Evolutionary conservation across 805 yeast species (phyloP), one percentile per base, ranked within the genome.

Genomic region (Candida dendrica): DNA sequence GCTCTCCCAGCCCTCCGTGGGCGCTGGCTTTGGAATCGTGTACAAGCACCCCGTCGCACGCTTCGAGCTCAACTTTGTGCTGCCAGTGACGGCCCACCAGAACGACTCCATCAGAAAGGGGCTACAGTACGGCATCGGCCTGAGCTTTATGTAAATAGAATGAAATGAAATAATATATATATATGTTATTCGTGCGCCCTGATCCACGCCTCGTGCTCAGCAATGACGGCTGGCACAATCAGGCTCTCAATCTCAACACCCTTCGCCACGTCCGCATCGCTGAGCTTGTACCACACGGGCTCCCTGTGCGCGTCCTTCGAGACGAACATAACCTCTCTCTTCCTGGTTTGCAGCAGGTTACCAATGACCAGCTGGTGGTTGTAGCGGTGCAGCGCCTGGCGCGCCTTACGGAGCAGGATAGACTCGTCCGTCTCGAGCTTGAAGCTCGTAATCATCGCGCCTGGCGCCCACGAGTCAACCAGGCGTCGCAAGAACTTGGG

Each of bases 361-460:
- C 98, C 98, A 59, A 93, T 89, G 11, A 93, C 98, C 41, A 93
- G 66, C 61, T 91, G 97, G 63, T 93, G 98, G 47, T 79, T 84
- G 61, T 93, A 93, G 45, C 96, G 72, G 22, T 77, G 77, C 45
- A 93, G 71, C 0, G 98, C 97, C 44, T 74, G 79, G 39, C 69
- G 68, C 10, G 96, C 85, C 64, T 93, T 93, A 43, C 72, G 68
- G 37, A 89, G 71, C 48, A 93, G 66, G 19, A 93, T 76, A 8
- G 67, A 51, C 42, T 64, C 59, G 60, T 93, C 98, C 0, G 98
- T 93, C 58, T 93, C 98, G 40, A 93, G 72, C 61, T 93, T 93
- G 66, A 93, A 93, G 15, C 95, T 85, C 1, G 91, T 84, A 43
- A 93, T 87, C 95, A 89, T 85, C 1, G 97, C 95, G 11, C 81